Conservation (phyloP, 176 grass and related monocot genomes). For the Alopecurus myosuroides region DNA sequence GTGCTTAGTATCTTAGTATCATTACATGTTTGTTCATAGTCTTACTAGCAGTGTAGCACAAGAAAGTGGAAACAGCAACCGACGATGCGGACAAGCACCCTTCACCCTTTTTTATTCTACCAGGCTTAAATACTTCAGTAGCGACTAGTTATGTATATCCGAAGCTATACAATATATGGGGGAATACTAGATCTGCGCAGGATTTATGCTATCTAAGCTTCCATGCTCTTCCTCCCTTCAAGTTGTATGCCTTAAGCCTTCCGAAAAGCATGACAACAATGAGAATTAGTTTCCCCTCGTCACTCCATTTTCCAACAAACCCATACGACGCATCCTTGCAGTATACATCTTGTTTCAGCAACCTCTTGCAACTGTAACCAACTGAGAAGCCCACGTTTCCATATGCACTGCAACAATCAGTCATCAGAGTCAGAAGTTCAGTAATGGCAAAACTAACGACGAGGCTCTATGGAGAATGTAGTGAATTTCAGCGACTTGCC, state of each 20-base stretch:
- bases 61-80: background rate
- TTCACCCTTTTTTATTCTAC: background rate
- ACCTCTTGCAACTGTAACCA: constrained; percentile 62
- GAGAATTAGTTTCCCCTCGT: constrained; percentile 57
- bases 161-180: background rate
- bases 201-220: constrained; percentile 48
- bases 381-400: constrained; percentile 71
- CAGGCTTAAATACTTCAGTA: background rate
- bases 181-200: background rate
- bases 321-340: constrained; percentile 73
- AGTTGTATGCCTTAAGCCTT: constrained; percentile 66
- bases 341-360: constrained; percentile 27
- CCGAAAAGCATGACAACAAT: constrained; percentile 79
- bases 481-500: constrained; percentile 33
- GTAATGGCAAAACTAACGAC: background rate
- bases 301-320: constrained; percentile 72
- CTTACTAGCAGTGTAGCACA: background rate
- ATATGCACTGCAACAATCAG: constrained; percentile 50
- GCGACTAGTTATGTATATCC: background rate
- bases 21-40: background rate
- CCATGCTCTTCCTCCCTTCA: constrained; percentile 66
- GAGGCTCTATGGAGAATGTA: background rate
- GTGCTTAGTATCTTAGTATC: background rate
- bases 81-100: background rate
- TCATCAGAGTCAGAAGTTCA: background rate